A percentile compares a stretch with the other conserved stretches of the same genome.
Conservation (phyloP, 1,139 yeast genomes). For the Geotrichum citri-aurantii region DNA sequence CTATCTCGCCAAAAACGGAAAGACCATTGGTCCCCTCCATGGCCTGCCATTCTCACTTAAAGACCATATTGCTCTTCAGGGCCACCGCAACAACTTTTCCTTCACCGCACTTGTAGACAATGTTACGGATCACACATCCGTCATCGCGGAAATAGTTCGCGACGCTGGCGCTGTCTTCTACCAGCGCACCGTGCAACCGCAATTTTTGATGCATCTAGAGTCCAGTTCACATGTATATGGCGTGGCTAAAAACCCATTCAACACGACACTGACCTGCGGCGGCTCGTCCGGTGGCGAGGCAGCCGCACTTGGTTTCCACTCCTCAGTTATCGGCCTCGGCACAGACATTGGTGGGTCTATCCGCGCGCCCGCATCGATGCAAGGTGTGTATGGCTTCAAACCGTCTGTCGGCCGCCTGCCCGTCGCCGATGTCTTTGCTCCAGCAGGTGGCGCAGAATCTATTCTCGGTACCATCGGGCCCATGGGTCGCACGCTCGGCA, state of each 20-base stretch:
- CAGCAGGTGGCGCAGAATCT: slow-evolving; percentile 43
- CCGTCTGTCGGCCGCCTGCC: slow-evolving; percentile 49
- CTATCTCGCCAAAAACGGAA: slow-evolving; percentile 37
- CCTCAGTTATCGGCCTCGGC: slow-evolving; percentile 50
- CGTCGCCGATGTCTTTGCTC: slow-evolving; percentile 39
- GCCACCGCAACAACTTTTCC: slow-evolving; percentile 42
- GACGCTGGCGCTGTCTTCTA: slow-evolving; percentile 50
- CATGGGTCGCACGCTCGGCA: slow-evolving; percentile 46
- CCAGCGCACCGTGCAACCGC: slow-evolving; percentile 55
- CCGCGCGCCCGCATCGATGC: slow-evolving; percentile 51
- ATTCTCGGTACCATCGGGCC: slow-evolving; percentile 46
- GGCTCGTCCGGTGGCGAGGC: slow-evolving; percentile 66
- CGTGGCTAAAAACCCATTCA: slow-evolving; percentile 44
- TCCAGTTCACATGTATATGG: slow-evolving; percentile 46
- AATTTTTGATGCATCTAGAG: slow-evolving; percentile 51
- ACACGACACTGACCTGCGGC: slow-evolving; percentile 45
- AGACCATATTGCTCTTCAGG: slow-evolving; percentile 45
- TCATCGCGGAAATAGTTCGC: slow-evolving; percentile 40
- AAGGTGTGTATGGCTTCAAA: slow-evolving; percentile 50
- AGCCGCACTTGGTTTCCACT: slow-evolving; percentile 47
- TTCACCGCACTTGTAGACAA: slow-evolving; percentile 35
- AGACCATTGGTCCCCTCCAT: slow-evolving; percentile 44
- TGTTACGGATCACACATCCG: slow-evolving; percentile 30
- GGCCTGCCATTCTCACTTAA: slow-evolving; percentile 51
- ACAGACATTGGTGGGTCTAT: slow-evolving; percentile 64